Conservation (phyloP, 805 yeast species). For the Ogataea pignaliae region DNA sequence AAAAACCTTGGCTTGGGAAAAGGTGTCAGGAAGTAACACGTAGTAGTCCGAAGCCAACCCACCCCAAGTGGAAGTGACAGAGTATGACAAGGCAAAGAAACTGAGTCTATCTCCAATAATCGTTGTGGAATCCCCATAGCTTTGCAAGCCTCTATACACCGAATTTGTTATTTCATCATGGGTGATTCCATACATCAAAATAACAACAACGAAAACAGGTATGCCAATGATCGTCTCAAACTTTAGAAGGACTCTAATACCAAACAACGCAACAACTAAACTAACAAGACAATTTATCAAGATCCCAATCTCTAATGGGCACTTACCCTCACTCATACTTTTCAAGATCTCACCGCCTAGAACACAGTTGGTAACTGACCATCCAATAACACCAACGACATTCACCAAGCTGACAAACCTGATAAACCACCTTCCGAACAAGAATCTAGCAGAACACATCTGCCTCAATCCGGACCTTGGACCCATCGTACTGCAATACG, state of each 20-base stretch:
- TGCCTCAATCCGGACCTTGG: slow-evolving; percentile 88
- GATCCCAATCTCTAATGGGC: slow-evolving; percentile 73
- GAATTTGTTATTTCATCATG: slow-evolving; percentile 31
- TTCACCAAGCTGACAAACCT: slow-evolving; percentile 69
- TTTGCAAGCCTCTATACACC: slow-evolving; percentile 35
- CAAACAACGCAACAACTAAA: slow-evolving; percentile 67
- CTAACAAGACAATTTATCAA: slow-evolving; percentile 62
- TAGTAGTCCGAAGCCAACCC: slow-evolving; percentile 83
- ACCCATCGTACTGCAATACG: slow-evolving; percentile 82
- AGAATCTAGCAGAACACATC: slow-evolving; percentile 74
- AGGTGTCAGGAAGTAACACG: slow-evolving; percentile 70
- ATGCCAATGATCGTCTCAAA: slow-evolving; percentile 66
- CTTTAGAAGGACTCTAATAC: slow-evolving; percentile 64
- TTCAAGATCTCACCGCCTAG: slow-evolving; percentile 82
- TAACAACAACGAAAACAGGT: slow-evolving; percentile 64
- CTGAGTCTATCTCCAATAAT: slow-evolving; percentile 66
- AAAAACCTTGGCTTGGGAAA: slow-evolving; percentile 53
- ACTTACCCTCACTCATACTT: slow-evolving; percentile 56
- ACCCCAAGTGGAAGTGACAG: slow-evolving; percentile 88
- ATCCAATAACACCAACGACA: slow-evolving; percentile 77
- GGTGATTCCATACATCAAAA: slow-evolving; percentile 61
- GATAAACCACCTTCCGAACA: slow-evolving; percentile 85
- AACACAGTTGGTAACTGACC: slow-evolving; percentile 90
- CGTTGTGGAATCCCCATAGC: slow-evolving; percentile 37
- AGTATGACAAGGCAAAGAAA: slow-evolving; percentile 67